phyloP scores from a whole-genome alignment of 2,329 filamentous ascomycete species.

The Pseudocercospora macadamiae region DNA sequence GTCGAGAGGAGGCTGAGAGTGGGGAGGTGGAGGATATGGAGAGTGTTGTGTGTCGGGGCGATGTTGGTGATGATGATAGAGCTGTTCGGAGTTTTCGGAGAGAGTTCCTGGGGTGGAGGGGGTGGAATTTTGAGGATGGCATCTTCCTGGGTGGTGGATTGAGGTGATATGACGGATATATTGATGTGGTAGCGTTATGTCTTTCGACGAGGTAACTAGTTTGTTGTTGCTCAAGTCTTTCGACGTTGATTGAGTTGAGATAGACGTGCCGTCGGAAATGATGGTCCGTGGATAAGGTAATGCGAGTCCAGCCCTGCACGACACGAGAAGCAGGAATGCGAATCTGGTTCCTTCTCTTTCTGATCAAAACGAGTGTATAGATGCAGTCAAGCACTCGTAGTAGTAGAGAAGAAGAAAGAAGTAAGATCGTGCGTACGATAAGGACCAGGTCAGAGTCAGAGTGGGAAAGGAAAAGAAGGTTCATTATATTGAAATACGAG shows the following conservation, averaged over 20 bases:
- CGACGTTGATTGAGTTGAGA: not conserved
- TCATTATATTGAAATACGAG: too few relatives aligned
- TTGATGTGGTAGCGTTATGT: not conserved
- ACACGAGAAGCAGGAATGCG: too few relatives aligned
- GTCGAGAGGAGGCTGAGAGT: constrained; percentile 20
- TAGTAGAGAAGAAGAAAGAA: too few relatives aligned
- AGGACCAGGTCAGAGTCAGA: too few relatives aligned
- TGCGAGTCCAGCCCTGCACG: too few relatives aligned
- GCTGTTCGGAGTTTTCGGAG: constrained; percentile 35
- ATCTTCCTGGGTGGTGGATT: not conserved
- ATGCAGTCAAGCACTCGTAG: too few relatives aligned
- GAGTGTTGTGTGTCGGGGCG: constrained; percentile 1
- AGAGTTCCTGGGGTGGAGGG: constrained; percentile 31
- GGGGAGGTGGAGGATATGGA: constrained; percentile 24
- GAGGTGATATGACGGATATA: not conserved
- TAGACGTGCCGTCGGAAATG: not conserved
- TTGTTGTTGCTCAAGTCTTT: not conserved
- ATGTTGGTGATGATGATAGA: constrained; percentile 25
- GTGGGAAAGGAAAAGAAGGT: too few relatives aligned
- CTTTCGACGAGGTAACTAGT: not conserved
- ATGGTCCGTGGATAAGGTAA: not conserved
- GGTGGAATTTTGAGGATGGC: constrained; percentile 15
- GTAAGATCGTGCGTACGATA: too few relatives aligned
- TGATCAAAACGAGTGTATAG: too few relatives aligned
- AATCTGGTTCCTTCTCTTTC: too few relatives aligned